Conservation (phyloP, 208 protist species). For the Crithidia mellificae region DNA sequence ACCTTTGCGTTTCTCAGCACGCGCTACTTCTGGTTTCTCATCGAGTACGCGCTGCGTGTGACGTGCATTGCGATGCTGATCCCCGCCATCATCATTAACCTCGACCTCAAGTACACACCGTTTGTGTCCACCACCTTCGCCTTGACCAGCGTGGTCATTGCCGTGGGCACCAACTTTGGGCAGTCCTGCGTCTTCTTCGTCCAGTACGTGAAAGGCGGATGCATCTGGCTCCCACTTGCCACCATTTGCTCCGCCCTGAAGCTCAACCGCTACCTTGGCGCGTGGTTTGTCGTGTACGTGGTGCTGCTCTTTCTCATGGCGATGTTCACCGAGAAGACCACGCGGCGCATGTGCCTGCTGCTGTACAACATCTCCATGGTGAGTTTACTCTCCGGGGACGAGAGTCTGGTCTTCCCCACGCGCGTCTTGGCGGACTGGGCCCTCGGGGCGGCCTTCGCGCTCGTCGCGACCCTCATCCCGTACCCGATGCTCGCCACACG, state of each 20-base stretch:
- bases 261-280: slow-evolving; percentile 61
- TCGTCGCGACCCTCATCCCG: slow-evolving; percentile 72
- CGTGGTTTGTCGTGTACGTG: slow-evolving; percentile 82
- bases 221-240: slow-evolving; percentile 77
- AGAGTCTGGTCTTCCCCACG: slow-evolving; percentile 53
- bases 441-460: slow-evolving; percentile 75
- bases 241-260: slow-evolving; percentile 62
- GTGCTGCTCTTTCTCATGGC: slow-evolving; percentile 80
- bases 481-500: slow-evolving; percentile 81
- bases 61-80: slow-evolving; percentile 66
- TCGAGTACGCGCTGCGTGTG: slow-evolving; percentile 79
- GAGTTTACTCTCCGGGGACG: slow-evolving; percentile 55
- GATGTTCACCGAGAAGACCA: slow-evolving; percentile 69
- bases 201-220: too few relatives aligned
- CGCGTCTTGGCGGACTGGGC: slow-evolving; percentile 87
- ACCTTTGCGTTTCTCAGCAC: slow-evolving; percentile 55
- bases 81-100: slow-evolving; percentile 64
- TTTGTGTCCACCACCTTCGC: slow-evolving; percentile 71
- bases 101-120: slow-evolving; percentile 43
- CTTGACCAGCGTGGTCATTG: slow-evolving; percentile 68
- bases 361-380: slow-evolving; percentile 88
- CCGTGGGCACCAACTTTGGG: slow-evolving; percentile 70
- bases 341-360: slow-evolving; percentile 80
- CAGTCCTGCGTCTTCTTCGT: slow-evolving; percentile 73
- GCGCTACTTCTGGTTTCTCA: slow-evolving; percentile 76